Evolutionary conservation across 192 early-diverging fungal species (phyloP).

Genomic region (Gryganskiella cystojenkinii): DNA sequence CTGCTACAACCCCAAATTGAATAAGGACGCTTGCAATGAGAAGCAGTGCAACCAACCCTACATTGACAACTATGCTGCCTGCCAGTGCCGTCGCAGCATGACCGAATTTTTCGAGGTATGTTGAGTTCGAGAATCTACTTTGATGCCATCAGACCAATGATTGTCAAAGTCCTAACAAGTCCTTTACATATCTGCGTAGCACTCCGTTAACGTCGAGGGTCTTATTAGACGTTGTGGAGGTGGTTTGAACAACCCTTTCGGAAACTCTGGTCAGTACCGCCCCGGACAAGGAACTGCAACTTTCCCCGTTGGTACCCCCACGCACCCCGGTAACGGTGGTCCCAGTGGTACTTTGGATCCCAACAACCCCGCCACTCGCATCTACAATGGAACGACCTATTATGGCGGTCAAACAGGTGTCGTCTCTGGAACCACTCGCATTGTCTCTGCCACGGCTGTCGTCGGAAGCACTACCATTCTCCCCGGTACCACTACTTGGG

Average conservation of each 20-base stretch:
- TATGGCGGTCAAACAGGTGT: constrained; percentile 12
- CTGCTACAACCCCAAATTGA: constrained; percentile 24
- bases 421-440: constrained; percentile 13
- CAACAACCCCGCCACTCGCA: background rate
- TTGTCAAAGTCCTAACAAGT: background rate
- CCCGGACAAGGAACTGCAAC: constrained; percentile 1
- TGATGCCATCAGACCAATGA: background rate
- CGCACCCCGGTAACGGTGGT: background rate
- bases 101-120: constrained; percentile 20
- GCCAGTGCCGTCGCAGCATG: constrained; percentile 23
- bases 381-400: constrained; percentile 15
- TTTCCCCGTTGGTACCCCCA: background rate
- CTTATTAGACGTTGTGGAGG: constrained; percentile 17
- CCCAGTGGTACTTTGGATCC: background rate
- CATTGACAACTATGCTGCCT: constrained; percentile 30
- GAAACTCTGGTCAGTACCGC: constrained; percentile 7
- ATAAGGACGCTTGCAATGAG: constrained; percentile 19
- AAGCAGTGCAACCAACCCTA: constrained; percentile 38
- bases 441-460: constrained; percentile 4
- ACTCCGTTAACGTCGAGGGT: constrained; percentile 17
- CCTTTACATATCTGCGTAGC: too few species aligned
- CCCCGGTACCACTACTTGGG: constrained; percentile 7
- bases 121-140: too few species aligned
- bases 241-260: constrained; percentile 18
- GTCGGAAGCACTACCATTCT: background rate